Evolutionary conservation across 139 green algal species (phyloP), one percentile per base, ranked within the genome.

Genomic region (Bryopsis sp.): DNA sequence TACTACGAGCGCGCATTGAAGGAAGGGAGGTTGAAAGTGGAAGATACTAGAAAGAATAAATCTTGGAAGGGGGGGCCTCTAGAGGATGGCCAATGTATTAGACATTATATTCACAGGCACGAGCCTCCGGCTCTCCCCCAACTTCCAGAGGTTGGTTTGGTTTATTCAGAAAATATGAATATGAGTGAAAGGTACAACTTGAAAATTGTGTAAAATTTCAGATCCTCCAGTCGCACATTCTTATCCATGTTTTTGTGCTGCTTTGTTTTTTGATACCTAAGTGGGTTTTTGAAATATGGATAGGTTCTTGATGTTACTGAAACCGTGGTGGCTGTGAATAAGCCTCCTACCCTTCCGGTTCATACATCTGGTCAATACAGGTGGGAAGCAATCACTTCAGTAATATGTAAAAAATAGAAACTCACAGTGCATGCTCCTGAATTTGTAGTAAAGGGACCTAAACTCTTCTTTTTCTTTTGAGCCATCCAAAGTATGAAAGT

Each of bases 291-390:
- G n/a, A n/a, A n/a, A n/a, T n/a, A n/a, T n/a, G n/a, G n/a, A n/a
- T 64, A 86, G 75, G 64, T 88, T 7, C 39, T 88, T 32, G 73
- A 37, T n/a, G 50, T 70, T 38, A 82, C 72, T 4, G 60, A 67
- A 1, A 79, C 84, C 35, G 71, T 84, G 46, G 77, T 95, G 47
- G 88, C 82, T 0, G 88, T 95, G 26, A 75, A 72, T 78, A 96
- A 96, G 79, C 89, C 88, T 15, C 69, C 83, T 31, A 82, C 78
- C 68, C 83, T 92, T 77, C 91, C 91, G 2, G 91, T 97, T 66
- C 91, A 97, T 67, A 85, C 82, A 11, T 78, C 84, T 2, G 91
- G 91, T 26, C 90, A 96, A 81, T 95, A 96, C 76, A 78, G n/a
- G n/a, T n/a, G n/a, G n/a, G n/a, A n/a, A n/a, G n/a, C n/a, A n/a